Base-by-base conservation (phyloP, 2,329 filamentous ascomycete species). In the Penicillium sp. region DNA sequence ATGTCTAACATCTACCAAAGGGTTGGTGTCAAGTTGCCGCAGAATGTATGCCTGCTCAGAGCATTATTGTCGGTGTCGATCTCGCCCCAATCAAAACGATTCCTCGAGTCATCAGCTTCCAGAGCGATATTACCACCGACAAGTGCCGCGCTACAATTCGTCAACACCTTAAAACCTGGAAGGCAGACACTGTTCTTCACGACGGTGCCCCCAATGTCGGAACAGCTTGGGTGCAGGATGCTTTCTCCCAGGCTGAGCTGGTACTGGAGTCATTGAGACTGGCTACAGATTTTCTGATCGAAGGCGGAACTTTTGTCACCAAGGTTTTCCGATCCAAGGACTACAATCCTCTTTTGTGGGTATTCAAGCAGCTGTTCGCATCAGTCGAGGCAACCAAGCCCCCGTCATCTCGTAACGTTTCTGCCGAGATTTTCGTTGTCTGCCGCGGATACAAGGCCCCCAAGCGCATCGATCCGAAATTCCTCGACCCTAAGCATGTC, bases 321-420 rank as follows among this genome's bases (percentile, higher is more conserved):
- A 99, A 99, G 77, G 91, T 99, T 44, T 99, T 99, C 81, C 82
- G 95, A 61, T 96, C 91, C 33, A 98, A 97, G 73, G 93, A 99
- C 73, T 98, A 96, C 80, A 97, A 97, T 73, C 88, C 91, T 57
- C 78, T 99, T 46, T 83, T 98, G 48, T 99, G 95, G 95, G 93
- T 98, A 33, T 92, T 98, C 80, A 96, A 96, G 73, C 95, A 99
- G 75, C 83, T 99, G 1, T 99, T 99, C 79, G 84, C 84, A 48
- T 96, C 95, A 64, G 95, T 99, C 62, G 93, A 99, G 73, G 93
- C 96, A 48, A 99, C 95, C 5, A 99, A 99, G 76, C 95, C 95
- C 3, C 95, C 95, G 0, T 96, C 92, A 0, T 96, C 91, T 9
- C 85, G 95, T 80, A 97, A 96, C 69, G 93, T 99, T 52, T 97